These are phyloP conservation scores for Aspergillus puulaauensis DNA, from an alignment of 2,329 filamentous ascomycete genomes.

Conservation along the genomic window DNA sequence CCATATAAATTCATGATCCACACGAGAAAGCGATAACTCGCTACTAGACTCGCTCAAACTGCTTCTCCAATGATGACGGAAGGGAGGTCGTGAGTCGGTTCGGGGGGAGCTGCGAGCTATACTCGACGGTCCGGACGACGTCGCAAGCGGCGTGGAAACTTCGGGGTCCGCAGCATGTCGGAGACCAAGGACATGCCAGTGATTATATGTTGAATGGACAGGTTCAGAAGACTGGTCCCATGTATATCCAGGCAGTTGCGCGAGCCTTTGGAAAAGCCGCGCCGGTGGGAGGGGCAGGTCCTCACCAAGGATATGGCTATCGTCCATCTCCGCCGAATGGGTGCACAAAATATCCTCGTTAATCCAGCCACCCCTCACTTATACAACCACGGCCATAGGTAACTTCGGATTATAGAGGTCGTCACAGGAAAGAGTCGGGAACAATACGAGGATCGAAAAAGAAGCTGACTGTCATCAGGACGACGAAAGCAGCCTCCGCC, in stretches of 20 bases:
- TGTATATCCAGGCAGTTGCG: slow-evolving; percentile 70
- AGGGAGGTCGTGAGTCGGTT: slow-evolving; percentile 39
- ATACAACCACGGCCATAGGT: slow-evolving; percentile 26
- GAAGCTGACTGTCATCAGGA: slow-evolving; percentile 22
- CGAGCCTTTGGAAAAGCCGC: slow-evolving; percentile 70
- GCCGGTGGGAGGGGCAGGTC: slow-evolving; percentile 58
- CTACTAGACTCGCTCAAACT: slow-evolving; percentile 54
- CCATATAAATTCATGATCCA: slow-evolving; percentile 45
- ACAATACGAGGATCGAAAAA: slow-evolving; percentile 12
- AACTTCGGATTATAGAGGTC: not conserved
- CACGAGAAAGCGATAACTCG: slow-evolving; percentile 41
- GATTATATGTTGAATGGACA: slow-evolving; percentile 71
- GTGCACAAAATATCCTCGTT: slow-evolving; percentile 14
- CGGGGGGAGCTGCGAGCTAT: slow-evolving; percentile 45
- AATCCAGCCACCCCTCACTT: slow-evolving; percentile 9
- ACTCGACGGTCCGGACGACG: slow-evolving; percentile 44
- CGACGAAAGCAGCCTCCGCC: slow-evolving; percentile 23
- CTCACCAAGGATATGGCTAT: slow-evolving; percentile 42
- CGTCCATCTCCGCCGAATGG: slow-evolving; percentile 31
- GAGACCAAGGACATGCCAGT: slow-evolving; percentile 73
- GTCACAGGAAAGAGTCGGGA: slow-evolving; percentile 9
- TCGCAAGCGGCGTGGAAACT: slow-evolving; percentile 48
- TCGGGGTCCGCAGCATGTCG: slow-evolving; percentile 55
- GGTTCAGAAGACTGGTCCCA: slow-evolving; percentile 66
- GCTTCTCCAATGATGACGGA: slow-evolving; percentile 48